Conservation (phyloP, 129 eudicot species). For the Artemisia argyi region DNA sequence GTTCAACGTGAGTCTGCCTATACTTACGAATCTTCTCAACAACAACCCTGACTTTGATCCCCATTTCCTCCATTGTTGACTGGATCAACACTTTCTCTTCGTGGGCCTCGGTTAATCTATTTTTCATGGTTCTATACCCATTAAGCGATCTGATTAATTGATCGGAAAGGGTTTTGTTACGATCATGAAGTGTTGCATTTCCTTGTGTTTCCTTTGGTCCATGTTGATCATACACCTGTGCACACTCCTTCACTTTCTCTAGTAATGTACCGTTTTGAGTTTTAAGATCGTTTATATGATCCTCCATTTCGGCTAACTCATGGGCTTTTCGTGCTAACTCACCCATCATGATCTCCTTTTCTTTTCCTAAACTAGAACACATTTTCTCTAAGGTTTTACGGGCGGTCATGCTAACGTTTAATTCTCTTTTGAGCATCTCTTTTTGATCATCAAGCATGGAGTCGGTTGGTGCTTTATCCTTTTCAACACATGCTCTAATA, state of each 20-base stretch:
- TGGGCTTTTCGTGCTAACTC: slow-evolving; percentile 67
- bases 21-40: slow-evolving; percentile 45
- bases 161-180: slow-evolving; percentile 50
- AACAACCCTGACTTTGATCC: slow-evolving; percentile 45
- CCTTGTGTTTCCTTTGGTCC: slow-evolving; percentile 26
- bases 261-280: slow-evolving; percentile 58
- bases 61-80: slow-evolving; percentile 59
- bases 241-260: slow-evolving; percentile 49
- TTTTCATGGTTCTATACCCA: slow-evolving; percentile 55
- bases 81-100: slow-evolving; percentile 54
- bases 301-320: slow-evolving; percentile 66
- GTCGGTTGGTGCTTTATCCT: slow-evolving; percentile 30
- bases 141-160: slow-evolving; percentile 60
- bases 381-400: slow-evolving; percentile 67
- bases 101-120: slow-evolving; percentile 43
- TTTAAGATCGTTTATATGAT: slow-evolving; percentile 57
- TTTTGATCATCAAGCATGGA: slow-evolving; percentile 43
- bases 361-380: slow-evolving; percentile 82
- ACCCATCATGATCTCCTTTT: slow-evolving; percentile 80
- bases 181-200: slow-evolving; percentile 45
- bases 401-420: slow-evolving; percentile 50
- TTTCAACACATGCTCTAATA: background rate
- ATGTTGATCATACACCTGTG: slow-evolving; percentile 31
- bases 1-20: slow-evolving; percentile 23
- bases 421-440: slow-evolving; percentile 46